Conservation (phyloP, 176 grass and related monocot genomes). For the Pontederia paniculata region DNA sequence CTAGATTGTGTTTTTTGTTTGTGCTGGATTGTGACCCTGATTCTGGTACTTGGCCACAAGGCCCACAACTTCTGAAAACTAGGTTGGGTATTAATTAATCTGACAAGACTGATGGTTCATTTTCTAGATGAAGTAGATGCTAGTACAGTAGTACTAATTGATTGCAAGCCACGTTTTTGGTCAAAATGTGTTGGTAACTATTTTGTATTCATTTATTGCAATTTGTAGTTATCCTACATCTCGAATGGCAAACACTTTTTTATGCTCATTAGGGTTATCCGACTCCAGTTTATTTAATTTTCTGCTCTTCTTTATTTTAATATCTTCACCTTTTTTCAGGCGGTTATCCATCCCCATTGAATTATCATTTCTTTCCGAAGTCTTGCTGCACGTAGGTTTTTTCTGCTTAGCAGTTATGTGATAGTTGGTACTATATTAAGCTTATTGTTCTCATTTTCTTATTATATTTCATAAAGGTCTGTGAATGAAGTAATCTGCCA, state of each 20-base stretch:
- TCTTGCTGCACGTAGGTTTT: conserved; percentile 97
- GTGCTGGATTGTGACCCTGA: no score
- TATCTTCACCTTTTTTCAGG: conserved; percentile 39
- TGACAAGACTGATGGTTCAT: no score
- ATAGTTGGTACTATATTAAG: neutral
- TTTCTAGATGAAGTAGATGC: no score
- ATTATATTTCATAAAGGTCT: conserved; percentile 44
- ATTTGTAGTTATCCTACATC: no score
- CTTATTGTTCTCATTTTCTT: conserved; percentile 13
- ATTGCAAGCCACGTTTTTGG: no score
- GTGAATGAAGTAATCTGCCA: conserved; percentile 97
- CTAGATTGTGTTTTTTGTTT: no score
- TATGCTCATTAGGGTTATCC: neutral
- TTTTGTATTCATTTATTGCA: no score
- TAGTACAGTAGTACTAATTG: no score
- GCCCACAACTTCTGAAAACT: no score
- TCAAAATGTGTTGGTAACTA: no score
- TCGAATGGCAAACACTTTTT: neutral
- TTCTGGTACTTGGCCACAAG: no score
- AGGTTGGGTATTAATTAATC: no score
- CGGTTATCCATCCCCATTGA: conserved; percentile 92
- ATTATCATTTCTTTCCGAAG: conserved; percentile 97
- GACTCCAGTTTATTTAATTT: conserved; percentile 15
- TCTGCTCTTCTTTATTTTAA: conserved; percentile 10
- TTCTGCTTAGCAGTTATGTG: conserved; percentile 25